Evolutionary conservation across 192 early-diverging fungal species (phyloP).

Genomic region (Rhizoclosmatium sp.): DNA sequence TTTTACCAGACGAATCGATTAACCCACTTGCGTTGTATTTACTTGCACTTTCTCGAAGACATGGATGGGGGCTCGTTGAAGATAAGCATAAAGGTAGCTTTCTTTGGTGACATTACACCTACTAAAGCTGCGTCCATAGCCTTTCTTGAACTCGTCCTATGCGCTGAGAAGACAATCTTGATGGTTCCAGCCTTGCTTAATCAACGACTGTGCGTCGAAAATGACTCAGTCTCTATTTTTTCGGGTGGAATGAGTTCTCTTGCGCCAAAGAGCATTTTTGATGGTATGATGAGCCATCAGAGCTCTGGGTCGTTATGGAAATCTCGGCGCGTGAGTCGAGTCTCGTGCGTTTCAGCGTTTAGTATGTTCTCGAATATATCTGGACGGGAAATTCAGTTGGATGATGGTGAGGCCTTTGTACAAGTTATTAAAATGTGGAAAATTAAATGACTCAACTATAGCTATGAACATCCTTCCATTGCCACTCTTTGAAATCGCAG

Average conservation of each 20-base stretch:
- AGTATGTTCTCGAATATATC: neutral
- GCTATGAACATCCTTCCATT: slow-evolving; percentile 39
- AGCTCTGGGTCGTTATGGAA: neutral
- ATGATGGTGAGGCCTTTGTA: neutral
- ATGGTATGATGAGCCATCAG: neutral
- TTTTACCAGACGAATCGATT: neutral
- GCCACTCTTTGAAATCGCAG: slow-evolving; percentile 44
- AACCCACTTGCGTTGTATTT: slow-evolving; percentile 43
- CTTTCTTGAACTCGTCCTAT: slow-evolving; percentile 21
- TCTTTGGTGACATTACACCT: neutral
- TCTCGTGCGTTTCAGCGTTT: neutral
- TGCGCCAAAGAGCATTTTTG: neutral
- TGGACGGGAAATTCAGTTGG: neutral
- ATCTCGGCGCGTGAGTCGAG: neutral
- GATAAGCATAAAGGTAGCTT: slow-evolving; percentile 20
- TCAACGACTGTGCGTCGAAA: neutral
- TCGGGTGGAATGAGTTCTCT: neutral
- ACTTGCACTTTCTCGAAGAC: slow-evolving; percentile 38
- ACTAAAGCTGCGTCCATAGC: neutral
- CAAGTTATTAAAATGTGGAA: neutral
- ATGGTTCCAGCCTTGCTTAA: slow-evolving; percentile 14
- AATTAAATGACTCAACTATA: slow-evolving; percentile 1
- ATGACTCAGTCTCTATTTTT: neutral
- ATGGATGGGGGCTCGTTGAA: slow-evolving; percentile 44
- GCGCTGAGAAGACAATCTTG: slow-evolving; percentile 7